phyloP scores from a whole-genome alignment of 2,329 filamentous ascomycete genomes.

The Pseudogymnoascus sp. region DNA sequence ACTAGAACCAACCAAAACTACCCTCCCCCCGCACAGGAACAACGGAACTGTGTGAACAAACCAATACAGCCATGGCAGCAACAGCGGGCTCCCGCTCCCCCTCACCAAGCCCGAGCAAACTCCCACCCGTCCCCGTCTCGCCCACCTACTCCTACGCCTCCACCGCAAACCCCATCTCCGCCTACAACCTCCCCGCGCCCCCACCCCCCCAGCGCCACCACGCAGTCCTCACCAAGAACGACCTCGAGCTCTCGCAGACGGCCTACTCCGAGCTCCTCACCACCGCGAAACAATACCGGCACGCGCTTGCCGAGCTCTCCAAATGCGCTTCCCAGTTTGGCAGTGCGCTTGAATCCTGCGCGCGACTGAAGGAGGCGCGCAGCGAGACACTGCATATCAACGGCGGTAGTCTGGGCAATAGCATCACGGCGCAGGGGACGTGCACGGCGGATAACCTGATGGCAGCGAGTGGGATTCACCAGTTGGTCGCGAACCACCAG shows the following conservation, averaged over 20 bases:
- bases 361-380: constrained; percentile 61
- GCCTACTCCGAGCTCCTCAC: constrained; percentile 57
- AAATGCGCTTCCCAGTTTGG: constrained; percentile 58
- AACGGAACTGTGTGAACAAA: constrained; percentile 13
- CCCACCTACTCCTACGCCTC: constrained; percentile 59
- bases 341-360: constrained; percentile 59
- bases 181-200: constrained; percentile 49
- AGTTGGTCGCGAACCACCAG: constrained; percentile 63
- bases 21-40: background rate
- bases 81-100: constrained; percentile 28
- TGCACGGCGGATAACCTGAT: constrained; percentile 61
- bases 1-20: background rate
- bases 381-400: constrained; percentile 47
- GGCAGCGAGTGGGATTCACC: constrained; percentile 58
- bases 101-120: constrained; percentile 49
- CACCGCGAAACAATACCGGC: constrained; percentile 58
- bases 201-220: constrained; percentile 54
- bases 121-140: constrained; percentile 56
- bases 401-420: constrained; percentile 26
- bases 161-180: constrained; percentile 53
- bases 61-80: constrained; percentile 16
- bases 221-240: constrained; percentile 55
- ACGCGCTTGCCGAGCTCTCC: constrained; percentile 55
- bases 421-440: constrained; percentile 43
- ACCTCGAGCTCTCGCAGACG: constrained; percentile 56